A percentile compares a stretch with the other conserved stretches of the same genome.
These are phyloP conservation scores for Boletales sp. DNA, from an alignment of 768 basidiomycete genomes.

Conservation along the genomic window DNA sequence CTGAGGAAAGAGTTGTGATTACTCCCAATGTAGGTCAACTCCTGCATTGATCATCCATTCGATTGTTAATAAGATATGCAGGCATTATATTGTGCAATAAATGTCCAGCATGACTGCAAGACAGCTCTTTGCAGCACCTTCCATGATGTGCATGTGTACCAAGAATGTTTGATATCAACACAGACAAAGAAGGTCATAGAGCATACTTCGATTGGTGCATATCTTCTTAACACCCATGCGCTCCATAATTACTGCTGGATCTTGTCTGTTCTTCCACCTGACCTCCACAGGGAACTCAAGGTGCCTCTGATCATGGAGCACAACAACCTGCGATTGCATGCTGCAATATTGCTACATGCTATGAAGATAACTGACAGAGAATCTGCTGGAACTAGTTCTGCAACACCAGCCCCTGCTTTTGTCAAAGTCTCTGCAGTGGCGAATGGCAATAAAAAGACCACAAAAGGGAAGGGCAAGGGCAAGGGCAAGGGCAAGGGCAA, in stretches of 20 bases:
- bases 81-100: background rate
- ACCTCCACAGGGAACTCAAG: background rate
- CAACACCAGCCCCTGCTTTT: background rate
- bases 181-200: background rate
- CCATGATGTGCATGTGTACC: background rate
- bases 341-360: background rate
- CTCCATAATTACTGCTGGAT: background rate
- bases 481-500: background rate
- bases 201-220: background rate
- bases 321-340: background rate
- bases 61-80: background rate
- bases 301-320: background rate
- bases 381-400: too few relatives aligned
- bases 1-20: background rate
- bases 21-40: background rate
- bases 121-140: background rate
- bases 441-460: too few relatives aligned
- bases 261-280: background rate
- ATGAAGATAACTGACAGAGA: background rate
- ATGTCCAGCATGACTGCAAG: slow-evolving; percentile 1
- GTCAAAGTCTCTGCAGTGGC: background rate
- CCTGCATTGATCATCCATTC: background rate
- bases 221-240: background rate
- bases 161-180: background rate
- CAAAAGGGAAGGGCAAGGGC: too few relatives aligned